These are phyloP conservation scores for Acarospora socialis DNA, from an alignment of 2,329 filamentous ascomycete genomes.

Conservation along the genomic window DNA sequence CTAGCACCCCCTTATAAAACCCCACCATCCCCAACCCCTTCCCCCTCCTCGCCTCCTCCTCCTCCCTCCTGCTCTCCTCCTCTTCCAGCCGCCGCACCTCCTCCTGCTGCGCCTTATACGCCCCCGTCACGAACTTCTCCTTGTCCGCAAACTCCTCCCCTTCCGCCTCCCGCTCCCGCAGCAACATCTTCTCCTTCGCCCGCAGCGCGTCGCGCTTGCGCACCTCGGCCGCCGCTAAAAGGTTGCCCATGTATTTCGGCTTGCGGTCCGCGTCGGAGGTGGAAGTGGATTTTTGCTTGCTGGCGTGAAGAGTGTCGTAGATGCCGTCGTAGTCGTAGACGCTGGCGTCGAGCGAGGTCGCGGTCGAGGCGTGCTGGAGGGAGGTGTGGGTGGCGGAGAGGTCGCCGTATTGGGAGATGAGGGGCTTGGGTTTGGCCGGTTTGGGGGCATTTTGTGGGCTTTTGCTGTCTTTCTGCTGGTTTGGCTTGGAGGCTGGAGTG, in stretches of 20 bases:
- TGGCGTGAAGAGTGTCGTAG: conserved; percentile 34
- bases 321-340: conserved; percentile 37
- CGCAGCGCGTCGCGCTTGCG: conserved; percentile 50
- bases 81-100: conserved; percentile 43
- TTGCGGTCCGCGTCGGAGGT: conserved; percentile 14
- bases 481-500: conserved; percentile 9
- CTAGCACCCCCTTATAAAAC: conserved; percentile 47
- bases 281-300: conserved; percentile 14
- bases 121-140: conserved; percentile 51
- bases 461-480: conserved; percentile 8
- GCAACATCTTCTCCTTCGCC: conserved; percentile 45
- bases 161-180: conserved; percentile 47
- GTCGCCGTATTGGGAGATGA: conserved; percentile 26
- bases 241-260: conserved; percentile 47
- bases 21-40: conserved; percentile 41
- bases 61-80: conserved; percentile 40
- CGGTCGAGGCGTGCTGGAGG: conserved; percentile 29
- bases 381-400: conserved; percentile 33
- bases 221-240: conserved; percentile 45
- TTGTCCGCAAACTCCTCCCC: conserved; percentile 54
- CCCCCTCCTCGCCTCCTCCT: conserved; percentile 37
- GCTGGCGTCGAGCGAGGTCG: conserved; percentile 30
- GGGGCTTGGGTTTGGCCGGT: conserved; percentile 13
- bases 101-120: conserved; percentile 51
- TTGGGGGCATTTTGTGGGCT: conserved; percentile 7